Evolutionary conservation across 169 alveolate species (phyloP).

Genomic region (Plasmodium inui): DNA sequence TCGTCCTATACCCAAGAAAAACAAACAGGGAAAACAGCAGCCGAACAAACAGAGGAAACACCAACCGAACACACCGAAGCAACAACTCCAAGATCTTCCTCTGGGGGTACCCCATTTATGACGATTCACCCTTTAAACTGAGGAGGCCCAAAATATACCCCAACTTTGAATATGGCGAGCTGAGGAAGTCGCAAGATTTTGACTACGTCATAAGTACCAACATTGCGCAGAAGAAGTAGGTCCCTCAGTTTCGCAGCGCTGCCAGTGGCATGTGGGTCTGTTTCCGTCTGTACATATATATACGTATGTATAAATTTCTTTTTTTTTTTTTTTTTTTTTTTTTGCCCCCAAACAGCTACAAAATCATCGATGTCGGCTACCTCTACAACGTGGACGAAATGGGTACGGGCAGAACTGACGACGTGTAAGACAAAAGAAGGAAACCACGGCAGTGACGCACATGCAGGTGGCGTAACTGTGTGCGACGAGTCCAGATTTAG

Average conservation of each 20-base stretch:
- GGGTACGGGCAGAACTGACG: slow-evolving; percentile 76
- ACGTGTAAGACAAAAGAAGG: slow-evolving; percentile 43
- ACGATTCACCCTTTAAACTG: slow-evolving; percentile 76
- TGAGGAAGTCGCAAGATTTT: slow-evolving; percentile 73
- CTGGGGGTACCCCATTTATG: slow-evolving; percentile 81
- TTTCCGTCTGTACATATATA: not conserved
- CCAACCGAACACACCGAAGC: not conserved
- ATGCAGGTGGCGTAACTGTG: not conserved
- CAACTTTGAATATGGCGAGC: slow-evolving; percentile 77
- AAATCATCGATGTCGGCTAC: slow-evolving; percentile 47
- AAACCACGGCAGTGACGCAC: not conserved
- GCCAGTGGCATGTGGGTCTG: not conserved
- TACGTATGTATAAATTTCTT: not conserved
- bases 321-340: slow-evolving; percentile 6
- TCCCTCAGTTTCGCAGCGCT: not conserved
- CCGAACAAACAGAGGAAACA: not conserved
- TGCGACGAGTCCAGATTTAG: not conserved
- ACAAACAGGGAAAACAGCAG: not conserved
- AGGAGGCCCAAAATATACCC: slow-evolving; percentile 74
- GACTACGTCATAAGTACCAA: slow-evolving; percentile 76
- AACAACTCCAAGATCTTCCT: slow-evolving; percentile 9
- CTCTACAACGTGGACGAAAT: slow-evolving; percentile 70
- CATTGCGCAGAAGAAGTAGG: slow-evolving; percentile 74
- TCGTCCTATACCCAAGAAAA: not conserved
- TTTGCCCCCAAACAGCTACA: slow-evolving; percentile 23